Evolutionary conservation across 2,329 filamentous ascomycete species (phyloP).

Genomic region (Colletotrichum agaves): DNA sequence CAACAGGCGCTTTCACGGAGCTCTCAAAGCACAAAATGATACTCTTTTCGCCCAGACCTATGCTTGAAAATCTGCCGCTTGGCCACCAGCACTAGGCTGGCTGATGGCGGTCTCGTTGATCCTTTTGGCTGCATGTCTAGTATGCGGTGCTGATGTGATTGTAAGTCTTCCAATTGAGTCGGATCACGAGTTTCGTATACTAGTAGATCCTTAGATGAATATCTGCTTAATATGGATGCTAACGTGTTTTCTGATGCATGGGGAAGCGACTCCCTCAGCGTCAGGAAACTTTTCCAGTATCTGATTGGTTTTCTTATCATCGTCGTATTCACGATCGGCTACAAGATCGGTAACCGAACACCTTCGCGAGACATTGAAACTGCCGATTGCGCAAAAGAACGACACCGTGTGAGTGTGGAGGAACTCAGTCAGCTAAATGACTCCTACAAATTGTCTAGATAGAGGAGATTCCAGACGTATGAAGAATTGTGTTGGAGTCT

Average conservation of each 20-base stretch:
- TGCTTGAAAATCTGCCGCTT: slow-evolving; percentile 6
- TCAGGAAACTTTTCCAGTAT: slow-evolving; percentile 12
- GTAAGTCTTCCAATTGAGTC: neutral
- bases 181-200: too few relatives aligned
- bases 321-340: neutral
- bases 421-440: slow-evolving; percentile 4
- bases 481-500: neutral
- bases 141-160: neutral
- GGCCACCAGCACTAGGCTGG: neutral
- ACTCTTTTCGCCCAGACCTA: slow-evolving; percentile 4
- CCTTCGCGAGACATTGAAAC: slow-evolving; percentile 5
- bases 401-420: neutral
- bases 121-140: neutral
- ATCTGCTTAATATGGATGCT: too few relatives aligned
- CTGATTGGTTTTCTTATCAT: slow-evolving; percentile 7
- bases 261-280: neutral
- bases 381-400: neutral
- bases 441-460: slow-evolving; percentile 9
- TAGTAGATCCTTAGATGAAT: too few relatives aligned
- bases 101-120: neutral
- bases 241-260: too few relatives aligned
- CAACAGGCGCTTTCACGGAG: slow-evolving; percentile 2
- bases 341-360: neutral
- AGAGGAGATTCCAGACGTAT: neutral
- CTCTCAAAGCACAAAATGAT: slow-evolving; percentile 13